Conservation (phyloP, 2,329 filamentous ascomycete genomes). For the Penicillium sp. region DNA sequence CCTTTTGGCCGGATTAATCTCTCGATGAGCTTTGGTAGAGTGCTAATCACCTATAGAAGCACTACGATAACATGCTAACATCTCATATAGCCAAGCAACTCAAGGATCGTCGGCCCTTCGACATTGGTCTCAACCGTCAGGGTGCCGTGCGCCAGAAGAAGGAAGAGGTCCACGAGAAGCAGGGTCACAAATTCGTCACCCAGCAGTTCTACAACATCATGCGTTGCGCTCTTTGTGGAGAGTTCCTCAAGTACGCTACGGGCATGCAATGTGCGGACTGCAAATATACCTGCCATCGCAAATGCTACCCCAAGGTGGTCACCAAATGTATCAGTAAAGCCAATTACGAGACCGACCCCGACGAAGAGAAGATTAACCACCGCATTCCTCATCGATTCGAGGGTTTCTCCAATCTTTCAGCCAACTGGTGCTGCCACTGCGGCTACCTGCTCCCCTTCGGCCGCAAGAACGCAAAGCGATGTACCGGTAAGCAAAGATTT, state of each 20-base stretch:
- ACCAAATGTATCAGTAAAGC: slow-evolving; percentile 99
- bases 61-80: slow-evolving; percentile 18
- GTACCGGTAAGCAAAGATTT: slow-evolving; percentile 62
- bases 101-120: slow-evolving; percentile 76
- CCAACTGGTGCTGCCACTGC: slow-evolving; percentile 99
- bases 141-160: slow-evolving; percentile 96
- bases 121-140: slow-evolving; percentile 88
- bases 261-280: slow-evolving; percentile 99
- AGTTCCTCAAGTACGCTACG: slow-evolving; percentile 97
- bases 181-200: slow-evolving; percentile 97
- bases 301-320: slow-evolving; percentile 94
- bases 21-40: slow-evolving; percentile 73
- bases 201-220: slow-evolving; percentile 99
- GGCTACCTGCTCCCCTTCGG: slow-evolving; percentile 94
- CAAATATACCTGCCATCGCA: slow-evolving; percentile 98
- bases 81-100: slow-evolving; percentile 68
- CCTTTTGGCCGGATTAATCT: slow-evolving; percentile 90
- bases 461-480: slow-evolving; percentile 91
- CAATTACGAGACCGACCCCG: slow-evolving; percentile 95
- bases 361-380: slow-evolving; percentile 99
- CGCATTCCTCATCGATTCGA: slow-evolving; percentile 97
- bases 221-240: slow-evolving; percentile 95
- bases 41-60: neutral
- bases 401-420: slow-evolving; percentile 94
- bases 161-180: slow-evolving; percentile 97